These are phyloP conservation scores for Wallacemonas sp. DNA, from an alignment of 208 protist genomes.

Conservation along the genomic window DNA sequence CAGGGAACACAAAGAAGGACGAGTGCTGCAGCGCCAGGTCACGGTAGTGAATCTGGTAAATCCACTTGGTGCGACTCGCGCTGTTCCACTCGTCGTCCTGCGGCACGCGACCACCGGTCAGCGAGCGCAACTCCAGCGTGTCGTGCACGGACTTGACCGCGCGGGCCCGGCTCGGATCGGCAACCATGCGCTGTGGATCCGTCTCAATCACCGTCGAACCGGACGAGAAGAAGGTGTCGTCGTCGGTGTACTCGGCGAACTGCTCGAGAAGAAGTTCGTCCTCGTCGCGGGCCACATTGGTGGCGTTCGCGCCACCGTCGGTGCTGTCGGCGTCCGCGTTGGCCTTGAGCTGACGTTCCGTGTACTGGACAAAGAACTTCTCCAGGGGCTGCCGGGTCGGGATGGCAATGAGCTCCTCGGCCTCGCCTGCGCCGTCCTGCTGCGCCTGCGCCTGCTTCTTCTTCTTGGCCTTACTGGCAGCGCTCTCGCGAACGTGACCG, in stretches of 20 bases:
- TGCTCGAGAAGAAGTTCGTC: slow-evolving; percentile 81
- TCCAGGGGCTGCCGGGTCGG: slow-evolving; percentile 60
- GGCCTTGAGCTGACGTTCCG: slow-evolving; percentile 26
- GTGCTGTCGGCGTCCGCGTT: slow-evolving; percentile 16
- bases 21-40: slow-evolving; percentile 78
- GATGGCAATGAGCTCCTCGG: slow-evolving; percentile 74
- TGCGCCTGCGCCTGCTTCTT: slow-evolving; percentile 14
- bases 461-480: neutral
- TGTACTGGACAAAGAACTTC: slow-evolving; percentile 81
- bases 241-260: slow-evolving; percentile 91
- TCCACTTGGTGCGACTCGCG: slow-evolving; percentile 50
- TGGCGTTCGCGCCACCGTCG: slow-evolving; percentile 28
- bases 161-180: slow-evolving; percentile 43
- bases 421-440: slow-evolving; percentile 20
- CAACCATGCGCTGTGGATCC: slow-evolving; percentile 56
- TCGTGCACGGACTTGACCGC: slow-evolving; percentile 65
- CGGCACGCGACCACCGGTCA: slow-evolving; percentile 58
- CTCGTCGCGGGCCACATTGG: slow-evolving; percentile 58
- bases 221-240: slow-evolving; percentile 90
- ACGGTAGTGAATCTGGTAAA: slow-evolving; percentile 82
- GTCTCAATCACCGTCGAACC: slow-evolving; percentile 63
- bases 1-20: slow-evolving; percentile 87
- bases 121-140: slow-evolving; percentile 57
- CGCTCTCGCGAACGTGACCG: slow-evolving; percentile 13
- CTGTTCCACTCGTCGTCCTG: slow-evolving; percentile 55